Percentiles rank a stretch among this genome's conserved stretches.
phyloP scores from a whole-genome alignment of 73 alveolate genomes.

The Paramecium sonneborni region DNA sequence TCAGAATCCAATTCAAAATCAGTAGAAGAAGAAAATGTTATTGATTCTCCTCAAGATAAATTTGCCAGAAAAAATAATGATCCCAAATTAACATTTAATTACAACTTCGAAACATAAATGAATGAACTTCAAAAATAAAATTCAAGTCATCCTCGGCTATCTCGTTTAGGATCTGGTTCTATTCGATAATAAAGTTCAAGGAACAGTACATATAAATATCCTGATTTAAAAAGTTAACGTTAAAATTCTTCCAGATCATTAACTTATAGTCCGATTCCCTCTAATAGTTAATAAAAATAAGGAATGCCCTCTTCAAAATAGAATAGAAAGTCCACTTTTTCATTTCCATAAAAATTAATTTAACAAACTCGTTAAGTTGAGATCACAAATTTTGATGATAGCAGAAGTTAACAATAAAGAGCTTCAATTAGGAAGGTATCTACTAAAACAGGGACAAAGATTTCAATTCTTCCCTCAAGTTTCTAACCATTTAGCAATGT shows the following conservation, averaged over 20 bases:
- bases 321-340: not conserved
- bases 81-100: slow-evolving; percentile 48
- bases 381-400: not conserved
- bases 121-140: not conserved
- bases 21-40: not conserved
- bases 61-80: not conserved
- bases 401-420: not conserved
- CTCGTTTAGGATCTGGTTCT: not conserved
- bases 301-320: not conserved
- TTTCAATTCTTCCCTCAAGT: not conserved
- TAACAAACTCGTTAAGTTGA: not conserved
- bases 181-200: not conserved
- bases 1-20: not conserved
- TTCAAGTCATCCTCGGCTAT: not conserved
- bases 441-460: slow-evolving; percentile 20
- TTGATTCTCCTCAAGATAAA: not conserved
- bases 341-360: not conserved
- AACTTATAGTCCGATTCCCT: not conserved
- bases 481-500: slow-evolving; percentile 36
- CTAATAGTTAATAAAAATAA: not conserved
- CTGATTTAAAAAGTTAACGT: not conserved
- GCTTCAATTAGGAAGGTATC: not conserved
- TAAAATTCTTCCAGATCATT: not conserved
- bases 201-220: not conserved
- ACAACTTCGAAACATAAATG: slow-evolving; percentile 15